Conservation (phyloP, 331 rosid genomes). For the Cydonia oblonga region DNA sequence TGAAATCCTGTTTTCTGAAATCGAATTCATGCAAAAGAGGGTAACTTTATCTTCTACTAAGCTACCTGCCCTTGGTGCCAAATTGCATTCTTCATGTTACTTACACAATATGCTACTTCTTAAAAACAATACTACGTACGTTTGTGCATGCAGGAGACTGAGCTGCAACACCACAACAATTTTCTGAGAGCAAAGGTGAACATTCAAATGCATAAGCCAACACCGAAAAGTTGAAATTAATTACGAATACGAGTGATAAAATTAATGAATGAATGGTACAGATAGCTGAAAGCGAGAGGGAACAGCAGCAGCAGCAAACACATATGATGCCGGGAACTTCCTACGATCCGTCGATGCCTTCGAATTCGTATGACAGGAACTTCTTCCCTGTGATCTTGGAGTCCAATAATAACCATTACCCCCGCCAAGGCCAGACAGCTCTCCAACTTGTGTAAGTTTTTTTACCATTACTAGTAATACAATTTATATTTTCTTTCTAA, state of each 20-base stretch:
- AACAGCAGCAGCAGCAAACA: conserved; percentile 46
- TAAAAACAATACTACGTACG: not conserved
- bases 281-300: conserved; percentile 81
- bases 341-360: conserved; percentile 30
- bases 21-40: conserved; percentile 93
- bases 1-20: conserved; percentile 68
- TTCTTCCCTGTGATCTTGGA: conserved; percentile 46
- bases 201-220: not conserved
- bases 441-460: conserved; percentile 67
- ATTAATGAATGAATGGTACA: conserved; percentile 8
- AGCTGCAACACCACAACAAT: conserved; percentile 77
- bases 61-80: not conserved
- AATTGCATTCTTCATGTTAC: not conserved
- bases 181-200: conserved; percentile 69
- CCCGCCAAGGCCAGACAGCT: conserved; percentile 62
- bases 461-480: not conserved
- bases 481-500: not conserved
- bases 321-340: conserved; percentile 42
- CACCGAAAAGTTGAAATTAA: not conserved
- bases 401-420: conserved; percentile 40
- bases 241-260: not conserved
- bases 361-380: conserved; percentile 47
- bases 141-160: conserved; percentile 50
- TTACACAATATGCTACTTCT: not conserved
- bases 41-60: conserved; percentile 23